These are phyloP conservation scores for Podila minutissima DNA, from an alignment of 192 early-diverging fungal species.

Conservation along the genomic window DNA sequence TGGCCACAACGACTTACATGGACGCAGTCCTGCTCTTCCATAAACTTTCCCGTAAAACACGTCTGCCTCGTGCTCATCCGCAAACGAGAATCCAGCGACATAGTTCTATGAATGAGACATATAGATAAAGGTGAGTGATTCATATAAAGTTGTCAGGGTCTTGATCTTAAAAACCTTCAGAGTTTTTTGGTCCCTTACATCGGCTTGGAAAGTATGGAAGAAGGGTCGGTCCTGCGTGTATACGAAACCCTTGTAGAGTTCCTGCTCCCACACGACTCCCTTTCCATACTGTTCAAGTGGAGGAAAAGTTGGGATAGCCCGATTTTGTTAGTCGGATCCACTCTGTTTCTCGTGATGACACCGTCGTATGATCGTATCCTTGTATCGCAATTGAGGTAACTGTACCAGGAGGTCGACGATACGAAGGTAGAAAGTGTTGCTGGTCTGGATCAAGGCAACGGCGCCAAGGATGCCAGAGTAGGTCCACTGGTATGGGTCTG, in stretches of 20 bases:
- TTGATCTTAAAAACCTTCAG: not conserved
- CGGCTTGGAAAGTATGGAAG: constrained; percentile 77
- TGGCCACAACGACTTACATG: constrained; percentile 27
- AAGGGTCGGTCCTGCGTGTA: constrained; percentile 67
- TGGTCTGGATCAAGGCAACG: constrained; percentile 61
- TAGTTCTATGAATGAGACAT: constrained; percentile 51
- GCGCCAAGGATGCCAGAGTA: constrained; percentile 78
- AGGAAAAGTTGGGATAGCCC: not conserved
- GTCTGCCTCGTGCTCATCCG: constrained; percentile 71
- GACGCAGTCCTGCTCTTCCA: constrained; percentile 51
- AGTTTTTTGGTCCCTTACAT: constrained; percentile 51
- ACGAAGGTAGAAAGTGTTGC: constrained; percentile 71
- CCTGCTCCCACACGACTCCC: constrained; percentile 82
- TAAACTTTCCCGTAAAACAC: constrained; percentile 71
- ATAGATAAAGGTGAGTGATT: not conserved
- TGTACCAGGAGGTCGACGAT: constrained; percentile 72
- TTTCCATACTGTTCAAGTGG: constrained; percentile 41
- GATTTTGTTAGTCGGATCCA: too few relatives aligned
- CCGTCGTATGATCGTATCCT: too few relatives aligned
- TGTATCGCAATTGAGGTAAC: too few relatives aligned
- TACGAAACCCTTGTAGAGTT: constrained; percentile 77
- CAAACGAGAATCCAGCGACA: constrained; percentile 77
- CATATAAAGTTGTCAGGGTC: not conserved
- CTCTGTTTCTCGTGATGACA: too few relatives aligned
- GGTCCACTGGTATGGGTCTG: constrained; percentile 70